Percentiles rank a stretch among this genome's conserved stretches.
These are phyloP conservation scores for Exophiala lecanii-corni DNA, from an alignment of 2,329 filamentous ascomycete genomes.

Conservation along the genomic window DNA sequence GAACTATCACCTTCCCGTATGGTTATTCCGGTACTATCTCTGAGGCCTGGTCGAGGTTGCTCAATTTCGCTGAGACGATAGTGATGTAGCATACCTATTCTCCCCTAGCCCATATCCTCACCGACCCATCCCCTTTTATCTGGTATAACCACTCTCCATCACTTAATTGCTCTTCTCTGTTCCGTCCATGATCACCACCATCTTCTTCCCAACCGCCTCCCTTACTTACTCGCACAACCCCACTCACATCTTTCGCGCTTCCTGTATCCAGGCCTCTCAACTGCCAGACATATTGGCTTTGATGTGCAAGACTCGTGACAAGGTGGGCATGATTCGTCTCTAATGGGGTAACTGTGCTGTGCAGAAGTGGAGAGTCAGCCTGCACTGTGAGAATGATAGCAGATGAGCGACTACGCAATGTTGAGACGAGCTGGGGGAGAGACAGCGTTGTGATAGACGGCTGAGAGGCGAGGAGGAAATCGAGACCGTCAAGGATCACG, in stretches of 20 bases:
- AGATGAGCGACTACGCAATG: conserved; percentile 11
- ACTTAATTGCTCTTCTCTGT: conserved; percentile 30
- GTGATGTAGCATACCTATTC: too few species aligned
- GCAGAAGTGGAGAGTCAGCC: conserved; percentile 69
- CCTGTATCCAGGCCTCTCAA: conserved; percentile 78
- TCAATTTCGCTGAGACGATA: too few species aligned
- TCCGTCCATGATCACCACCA: conserved; percentile 22
- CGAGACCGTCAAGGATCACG: conserved; percentile 24
- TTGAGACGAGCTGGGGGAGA: conserved; percentile 15
- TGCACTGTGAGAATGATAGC: conserved; percentile 63
- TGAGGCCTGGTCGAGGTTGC: too few species aligned
- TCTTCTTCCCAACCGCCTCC: conserved; percentile 40
- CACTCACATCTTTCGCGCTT: conserved; percentile 84
- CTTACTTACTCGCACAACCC: conserved; percentile 71
- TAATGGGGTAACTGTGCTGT: conserved; percentile 51
- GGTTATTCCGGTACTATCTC: too few species aligned
- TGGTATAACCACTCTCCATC: conserved; percentile 77
- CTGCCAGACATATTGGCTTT: conserved; percentile 66
- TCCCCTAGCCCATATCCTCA: conserved; percentile 80
- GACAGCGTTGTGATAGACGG: conserved; percentile 8
- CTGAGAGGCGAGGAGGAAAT: conserved; percentile 25
- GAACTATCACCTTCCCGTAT: too few species aligned
- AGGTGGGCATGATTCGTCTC: conserved; percentile 70
- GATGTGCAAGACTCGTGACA: conserved; percentile 66
- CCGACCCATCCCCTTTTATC: conserved; percentile 71